Evolutionary conservation across 2,329 filamentous ascomycete genomes (phyloP), one percentile per base, ranked within the genome.

Genomic region (Trichoderma citrinoviride): DNA sequence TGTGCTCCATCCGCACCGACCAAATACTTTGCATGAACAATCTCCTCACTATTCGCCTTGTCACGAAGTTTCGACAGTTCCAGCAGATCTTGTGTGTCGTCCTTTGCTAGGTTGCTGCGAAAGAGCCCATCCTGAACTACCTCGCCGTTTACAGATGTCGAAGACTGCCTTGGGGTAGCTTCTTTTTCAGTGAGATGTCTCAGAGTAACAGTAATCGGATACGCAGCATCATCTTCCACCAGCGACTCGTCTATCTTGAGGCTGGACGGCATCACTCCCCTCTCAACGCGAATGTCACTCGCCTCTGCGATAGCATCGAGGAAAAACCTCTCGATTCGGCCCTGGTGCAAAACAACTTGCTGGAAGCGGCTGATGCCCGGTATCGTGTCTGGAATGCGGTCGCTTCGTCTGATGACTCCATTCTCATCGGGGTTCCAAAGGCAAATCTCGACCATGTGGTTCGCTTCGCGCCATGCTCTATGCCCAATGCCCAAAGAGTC

Each of bases 1-100:
- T 73, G 72, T 21, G 72, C 71, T 0, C 72, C 72, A 33, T 73
- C 72, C 7, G 70, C 69, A 46, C 70, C 70, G 12, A 71, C 41
- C 21, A 70, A 65, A 44, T 65, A 61, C 46, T 60, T 65, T 23
- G 62, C 47, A 15, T 43, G 53, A 37, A 65, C 33, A 1, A 56
- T n/a, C 21, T 56, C 54, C 7, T 56, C 54, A n/a, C 21, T 44
- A 21, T 56, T 29, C 27, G 54, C 54, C 40, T 44, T 44, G 17
- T 23, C 40, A 10, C n/a, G 5, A 3, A 44, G 40, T 10, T 29
- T 44, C 15, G 54, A 21, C 2, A 25, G 10, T 14, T 43, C 40
- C 21, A 56, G 54, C 17, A 56, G 33, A 52, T 52, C 62, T 15
- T 61, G 40, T 5, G 62, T 60, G 27, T 67, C 65, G 8, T 67